Base-by-base conservation (phyloP, 352 stramenopile genomes). In the Pythium folliculosum region DNA sequence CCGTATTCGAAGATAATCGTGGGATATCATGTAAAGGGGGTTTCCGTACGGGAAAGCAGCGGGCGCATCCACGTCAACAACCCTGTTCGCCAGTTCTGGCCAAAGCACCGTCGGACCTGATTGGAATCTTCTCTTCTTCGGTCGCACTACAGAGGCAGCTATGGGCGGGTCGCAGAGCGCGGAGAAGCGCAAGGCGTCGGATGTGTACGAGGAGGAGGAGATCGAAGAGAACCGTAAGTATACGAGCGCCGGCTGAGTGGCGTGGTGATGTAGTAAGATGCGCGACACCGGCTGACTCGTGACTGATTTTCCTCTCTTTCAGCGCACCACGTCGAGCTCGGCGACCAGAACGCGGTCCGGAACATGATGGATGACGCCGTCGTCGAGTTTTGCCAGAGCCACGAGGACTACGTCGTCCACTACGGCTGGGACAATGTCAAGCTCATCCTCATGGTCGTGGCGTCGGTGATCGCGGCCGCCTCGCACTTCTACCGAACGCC, bases 391-490 rank as follows among this genome's bases (percentile, higher is more conserved):
- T 91, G 92, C 58, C 66, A 92, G 62, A 73, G 76, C 22, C 87
- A 82, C 53, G 53, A 77, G 30, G 69, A 82, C 5, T 90, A 81
- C 49, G 67, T 73, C 50, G 72, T 92, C 30, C 78, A 91, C 52
- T 94, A 94, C 60, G 83, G 77, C 32, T 90, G 82, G 78, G 86
- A 96, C 70, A 96, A 96, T 62, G 67, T 88, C 53, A 96, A 96
- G 67, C 67, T 96, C 40, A 45, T 92, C 52, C 63, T 92, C 16
- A 93, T 96, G 86, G 74, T 89, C 49, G 21, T 94, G 32, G 83
- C 84, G 19, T 81, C 72, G 23, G 51, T 70, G 43, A 83, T 92
- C 38, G 81, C 88, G 16, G 84, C 80, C 5, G 70, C 74, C 30
- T 90, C 86, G 23, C 84, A 94, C 44, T 94, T 94, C 32, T 90